Base-by-base conservation (phyloP, 257 asterid species). In the Eucommia ulmoides region DNA sequence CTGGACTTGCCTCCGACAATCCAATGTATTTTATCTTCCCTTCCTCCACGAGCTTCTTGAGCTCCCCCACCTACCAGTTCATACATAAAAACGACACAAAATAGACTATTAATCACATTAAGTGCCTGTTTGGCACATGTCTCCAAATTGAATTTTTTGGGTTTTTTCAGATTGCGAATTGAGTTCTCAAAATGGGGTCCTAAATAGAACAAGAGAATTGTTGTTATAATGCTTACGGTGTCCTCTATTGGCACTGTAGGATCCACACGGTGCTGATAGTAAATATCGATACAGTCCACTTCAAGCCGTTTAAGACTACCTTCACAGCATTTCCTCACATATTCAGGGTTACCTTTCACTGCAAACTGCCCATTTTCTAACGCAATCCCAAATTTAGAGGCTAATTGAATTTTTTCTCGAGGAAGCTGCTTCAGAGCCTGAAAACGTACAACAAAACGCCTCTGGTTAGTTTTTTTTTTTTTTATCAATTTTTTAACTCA, bases 11-110 rank as follows among this genome's bases (percentile, higher is more conserved):
- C 65, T 79, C 88, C 8, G 81, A 79, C 22, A 79, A 44, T 23
- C 88, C 83, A 8, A 79, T 55, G 60, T 75, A 73, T 51, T 49
- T 66, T 52, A 79, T 70, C 45, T 70, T 73, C 35, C 83, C 82
- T 50, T 79, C 88, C 19, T 68, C 77, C 38, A 79, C 83, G 6
- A 79, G 61, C 62, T 63, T 79, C 64, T 73, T 79, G 9, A 75
- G 74, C 59, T 79, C 76, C 29, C 62, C 73, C 76, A 75, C 62
- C 79, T 72, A 53, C 54, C n/a, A n/a, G n/a, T n/a, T n/a, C n/a
- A n/a, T n/a, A n/a, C n/a, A n/a, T n/a, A n/a, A n/a, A n/a, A n/a
- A n/a, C n/a, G n/a, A n/a, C n/a, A n/a, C n/a, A n/a, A n/a, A n/a
- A n/a, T n/a, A n/a, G n/a, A n/a, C n/a, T n/a, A 33, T 11, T n/a